Percentiles rank a stretch among this genome's conserved stretches.
Conservation (phyloP, 768 basidiomycete species). For the Tricholoma sp. region DNA sequence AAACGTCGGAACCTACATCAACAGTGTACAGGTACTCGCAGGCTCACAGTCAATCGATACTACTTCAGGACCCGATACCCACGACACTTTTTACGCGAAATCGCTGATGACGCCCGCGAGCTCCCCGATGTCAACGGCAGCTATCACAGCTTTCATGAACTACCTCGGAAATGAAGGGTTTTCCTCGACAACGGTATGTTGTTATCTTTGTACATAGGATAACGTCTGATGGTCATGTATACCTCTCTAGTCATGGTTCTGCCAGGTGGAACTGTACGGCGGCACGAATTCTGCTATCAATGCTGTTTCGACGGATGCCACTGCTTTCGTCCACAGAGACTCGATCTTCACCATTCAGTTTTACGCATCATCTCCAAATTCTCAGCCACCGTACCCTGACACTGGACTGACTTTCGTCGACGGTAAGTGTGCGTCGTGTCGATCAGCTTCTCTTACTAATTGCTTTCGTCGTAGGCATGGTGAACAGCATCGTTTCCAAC, state of each 20-base stretch:
- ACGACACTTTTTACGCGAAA: conserved; percentile 32
- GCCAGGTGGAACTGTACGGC: conserved; percentile 25
- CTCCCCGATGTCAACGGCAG: conserved; percentile 24
- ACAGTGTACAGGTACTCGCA: conserved; percentile 10
- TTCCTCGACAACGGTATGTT: conserved; percentile 21
- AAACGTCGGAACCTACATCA: conserved; percentile 14
- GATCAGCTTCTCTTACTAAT: neutral
- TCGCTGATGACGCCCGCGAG: conserved; percentile 27
- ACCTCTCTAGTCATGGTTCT: conserved; percentile 20
- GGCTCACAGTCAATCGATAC: conserved; percentile 20
- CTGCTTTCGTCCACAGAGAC: conserved; percentile 29
- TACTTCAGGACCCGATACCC: conserved; percentile 10
- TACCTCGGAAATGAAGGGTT: conserved; percentile 33
- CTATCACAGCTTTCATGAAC: conserved; percentile 25
- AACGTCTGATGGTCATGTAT: neutral
- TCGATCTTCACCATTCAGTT: conserved; percentile 31
- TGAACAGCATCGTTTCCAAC: conserved; percentile 20
- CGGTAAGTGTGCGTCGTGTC: conserved; percentile 11
- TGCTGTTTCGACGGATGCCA: conserved; percentile 19
- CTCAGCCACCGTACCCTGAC: conserved; percentile 24
- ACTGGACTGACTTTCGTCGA: conserved; percentile 33
- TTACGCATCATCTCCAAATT: conserved; percentile 24
- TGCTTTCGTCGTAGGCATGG: conserved; percentile 14
- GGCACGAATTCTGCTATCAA: conserved; percentile 29
- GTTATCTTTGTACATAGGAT: neutral